Evolutionary conservation across 768 basidiomycete genomes (phyloP).

Genomic region (Rhizopogon sp.): DNA sequence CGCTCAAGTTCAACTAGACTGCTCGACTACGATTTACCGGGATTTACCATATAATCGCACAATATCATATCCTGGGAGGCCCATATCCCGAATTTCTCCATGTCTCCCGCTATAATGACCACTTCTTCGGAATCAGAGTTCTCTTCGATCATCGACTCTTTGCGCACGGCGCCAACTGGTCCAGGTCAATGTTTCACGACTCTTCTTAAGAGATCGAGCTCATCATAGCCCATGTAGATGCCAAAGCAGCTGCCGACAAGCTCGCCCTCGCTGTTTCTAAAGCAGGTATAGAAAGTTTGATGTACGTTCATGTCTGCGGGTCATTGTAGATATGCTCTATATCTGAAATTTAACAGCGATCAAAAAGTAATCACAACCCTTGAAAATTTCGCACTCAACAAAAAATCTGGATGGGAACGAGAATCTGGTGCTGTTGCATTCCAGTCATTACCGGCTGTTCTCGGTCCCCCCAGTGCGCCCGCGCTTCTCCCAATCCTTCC

Average conservation of each 20-base stretch:
- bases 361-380: conserved; percentile 57
- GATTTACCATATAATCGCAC: neutral
- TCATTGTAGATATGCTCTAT: conserved; percentile 11
- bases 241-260: conserved; percentile 78
- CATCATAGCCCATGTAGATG: conserved; percentile 44
- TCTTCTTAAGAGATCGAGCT: neutral
- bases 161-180: conserved; percentile 56
- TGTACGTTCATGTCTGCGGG: conserved; percentile 35
- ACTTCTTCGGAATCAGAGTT: conserved; percentile 39
- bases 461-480: conserved; percentile 70
- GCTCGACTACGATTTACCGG: neutral
- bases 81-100: conserved; percentile 18
- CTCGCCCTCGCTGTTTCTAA: conserved; percentile 70
- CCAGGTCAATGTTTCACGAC: conserved; percentile 37
- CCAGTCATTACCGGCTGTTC: conserved; percentile 63
- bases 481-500: conserved; percentile 75
- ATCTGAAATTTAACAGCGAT: conserved; percentile 39
- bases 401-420: conserved; percentile 84
- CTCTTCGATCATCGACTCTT: conserved; percentile 36
- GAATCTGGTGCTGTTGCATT: conserved; percentile 83
- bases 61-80: neutral
- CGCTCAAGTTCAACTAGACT: neutral
- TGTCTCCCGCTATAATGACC: conserved; percentile 54
- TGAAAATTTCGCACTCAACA: conserved; percentile 68
- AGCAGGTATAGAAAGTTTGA: conserved; percentile 54